Evolutionary conservation across 495 filamentous ascomycete species (phyloP).

Genomic region (Lepraria neglecta): DNA sequence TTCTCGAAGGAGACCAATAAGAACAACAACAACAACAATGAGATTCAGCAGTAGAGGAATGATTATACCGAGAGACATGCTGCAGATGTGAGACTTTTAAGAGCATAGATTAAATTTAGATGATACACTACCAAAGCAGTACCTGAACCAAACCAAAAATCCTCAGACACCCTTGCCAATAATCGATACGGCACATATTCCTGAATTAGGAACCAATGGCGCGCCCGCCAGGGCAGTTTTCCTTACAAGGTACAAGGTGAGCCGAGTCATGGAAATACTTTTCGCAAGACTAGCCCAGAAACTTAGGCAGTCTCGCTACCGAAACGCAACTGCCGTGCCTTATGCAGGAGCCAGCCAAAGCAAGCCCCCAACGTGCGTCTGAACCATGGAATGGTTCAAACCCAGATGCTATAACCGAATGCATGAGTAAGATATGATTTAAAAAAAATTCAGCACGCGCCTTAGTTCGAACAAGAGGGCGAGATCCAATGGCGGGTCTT

Average conservation of each 20-base stretch:
- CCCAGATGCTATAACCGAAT: slow-evolving; percentile 1
- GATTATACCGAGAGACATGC: slow-evolving; percentile 12
- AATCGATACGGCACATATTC: slow-evolving; percentile 8
- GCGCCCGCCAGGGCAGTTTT: not conserved
- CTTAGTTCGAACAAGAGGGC: too few species aligned
- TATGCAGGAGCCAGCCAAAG: slow-evolving; percentile 2
- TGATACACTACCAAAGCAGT: not conserved
- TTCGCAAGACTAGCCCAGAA: not conserved
- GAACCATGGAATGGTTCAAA: not conserved
- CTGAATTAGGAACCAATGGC: slow-evolving; percentile 2
- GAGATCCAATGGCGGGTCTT: too few species aligned
- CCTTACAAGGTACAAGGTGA: slow-evolving; percentile 9
- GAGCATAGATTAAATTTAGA: slow-evolving; percentile 10
- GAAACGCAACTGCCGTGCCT: slow-evolving; percentile 6
- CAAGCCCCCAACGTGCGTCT: slow-evolving; percentile 4
- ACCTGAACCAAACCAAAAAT: not conserved
- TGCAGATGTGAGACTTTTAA: slow-evolving; percentile 5
- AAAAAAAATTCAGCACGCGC: too few species aligned
- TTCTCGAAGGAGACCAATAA: not conserved
- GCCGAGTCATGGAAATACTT: not conserved
- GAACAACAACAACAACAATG: too few species aligned
- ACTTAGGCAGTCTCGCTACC: too few species aligned
- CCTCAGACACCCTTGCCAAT: not conserved
- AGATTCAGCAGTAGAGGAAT: not conserved
- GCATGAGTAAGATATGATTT: too few species aligned